Conservation (phyloP, 2,329 filamentous ascomycete species). For the Berkeleyomyces rouxiae region DNA sequence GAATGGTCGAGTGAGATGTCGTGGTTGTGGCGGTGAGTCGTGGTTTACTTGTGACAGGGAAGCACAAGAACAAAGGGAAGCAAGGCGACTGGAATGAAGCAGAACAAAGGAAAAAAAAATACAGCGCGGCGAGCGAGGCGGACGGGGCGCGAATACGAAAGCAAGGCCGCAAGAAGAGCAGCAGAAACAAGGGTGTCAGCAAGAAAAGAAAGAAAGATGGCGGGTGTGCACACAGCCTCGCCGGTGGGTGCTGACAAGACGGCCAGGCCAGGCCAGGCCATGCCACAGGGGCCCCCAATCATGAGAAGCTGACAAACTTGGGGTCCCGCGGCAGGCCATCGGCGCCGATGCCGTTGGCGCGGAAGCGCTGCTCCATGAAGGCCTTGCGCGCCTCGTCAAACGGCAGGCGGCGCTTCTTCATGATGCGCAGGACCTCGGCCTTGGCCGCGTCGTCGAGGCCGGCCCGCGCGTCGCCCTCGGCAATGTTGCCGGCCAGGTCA, state of each 20-base stretch:
- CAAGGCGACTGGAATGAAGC: not conserved
- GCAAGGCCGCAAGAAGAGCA: too few relatives aligned
- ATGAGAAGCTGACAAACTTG: conserved; percentile 80
- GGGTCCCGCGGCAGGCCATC: conserved; percentile 82
- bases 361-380: conserved; percentile 74
- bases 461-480: conserved; percentile 57
- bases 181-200: not conserved
- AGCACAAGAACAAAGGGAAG: not conserved
- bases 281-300: conserved; percentile 9
- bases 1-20: too few relatives aligned
- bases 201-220: not conserved
- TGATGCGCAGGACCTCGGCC: conserved; percentile 68
- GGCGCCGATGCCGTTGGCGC: conserved; percentile 70
- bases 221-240: too few relatives aligned
- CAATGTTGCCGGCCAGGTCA: conserved; percentile 65
- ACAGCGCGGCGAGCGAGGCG: not conserved
- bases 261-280: too few relatives aligned
- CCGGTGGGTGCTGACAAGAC: too few relatives aligned
- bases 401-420: conserved; percentile 65
- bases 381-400: conserved; percentile 85
- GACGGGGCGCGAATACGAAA: too few relatives aligned
- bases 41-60: not conserved
- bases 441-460: conserved; percentile 73
- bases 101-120: not conserved
- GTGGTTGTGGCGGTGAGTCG: too few relatives aligned